Conservation (phyloP, 352 stramenopile genomes). For the Elongisporangium senticosum region DNA sequence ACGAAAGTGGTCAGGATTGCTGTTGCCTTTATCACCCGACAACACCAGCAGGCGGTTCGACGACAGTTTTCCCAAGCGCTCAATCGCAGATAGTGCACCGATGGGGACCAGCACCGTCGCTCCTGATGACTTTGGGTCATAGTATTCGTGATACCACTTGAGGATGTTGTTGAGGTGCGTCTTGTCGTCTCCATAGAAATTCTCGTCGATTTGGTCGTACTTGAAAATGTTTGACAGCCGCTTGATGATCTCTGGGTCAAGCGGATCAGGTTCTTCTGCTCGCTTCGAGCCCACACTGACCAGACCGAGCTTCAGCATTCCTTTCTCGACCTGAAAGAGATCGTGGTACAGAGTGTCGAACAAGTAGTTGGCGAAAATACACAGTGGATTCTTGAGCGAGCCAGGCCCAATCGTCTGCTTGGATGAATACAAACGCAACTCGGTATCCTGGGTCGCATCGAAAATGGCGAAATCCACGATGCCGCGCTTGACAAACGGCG, state of each 20-base stretch:
- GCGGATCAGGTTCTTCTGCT: conserved; percentile 61
- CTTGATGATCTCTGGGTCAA: conserved; percentile 93
- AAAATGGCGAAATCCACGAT: conserved; percentile 93
- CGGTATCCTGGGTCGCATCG: conserved; percentile 86
- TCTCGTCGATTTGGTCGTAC: conserved; percentile 77
- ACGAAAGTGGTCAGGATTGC: conserved; percentile 90
- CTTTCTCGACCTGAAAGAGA: conserved; percentile 84
- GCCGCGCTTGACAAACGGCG: conserved; percentile 78
- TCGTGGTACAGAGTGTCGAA: conserved; percentile 94
- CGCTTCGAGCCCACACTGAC: conserved; percentile 83
- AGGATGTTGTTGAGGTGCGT: conserved; percentile 88
- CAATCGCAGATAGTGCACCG: conserved; percentile 77
- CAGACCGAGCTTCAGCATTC: conserved; percentile 86
- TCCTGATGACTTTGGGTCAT: conserved; percentile 39
- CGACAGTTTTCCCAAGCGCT: conserved; percentile 59
- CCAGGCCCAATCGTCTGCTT: conserved; percentile 40
- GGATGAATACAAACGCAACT: conserved; percentile 64
- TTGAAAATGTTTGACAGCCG: conserved; percentile 86
- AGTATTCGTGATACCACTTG: conserved; percentile 89
- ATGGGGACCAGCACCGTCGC: conserved; percentile 90
- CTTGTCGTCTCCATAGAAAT: conserved; percentile 72
- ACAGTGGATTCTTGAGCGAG: conserved; percentile 82
- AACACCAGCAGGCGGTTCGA: conserved; percentile 70
- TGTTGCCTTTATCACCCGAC: conserved; percentile 93
- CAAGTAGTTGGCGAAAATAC: conserved; percentile 92